Evolutionary conservation across 2,329 filamentous ascomycete species (phyloP).

Genomic region (Colletotrichum abscissum): DNA sequence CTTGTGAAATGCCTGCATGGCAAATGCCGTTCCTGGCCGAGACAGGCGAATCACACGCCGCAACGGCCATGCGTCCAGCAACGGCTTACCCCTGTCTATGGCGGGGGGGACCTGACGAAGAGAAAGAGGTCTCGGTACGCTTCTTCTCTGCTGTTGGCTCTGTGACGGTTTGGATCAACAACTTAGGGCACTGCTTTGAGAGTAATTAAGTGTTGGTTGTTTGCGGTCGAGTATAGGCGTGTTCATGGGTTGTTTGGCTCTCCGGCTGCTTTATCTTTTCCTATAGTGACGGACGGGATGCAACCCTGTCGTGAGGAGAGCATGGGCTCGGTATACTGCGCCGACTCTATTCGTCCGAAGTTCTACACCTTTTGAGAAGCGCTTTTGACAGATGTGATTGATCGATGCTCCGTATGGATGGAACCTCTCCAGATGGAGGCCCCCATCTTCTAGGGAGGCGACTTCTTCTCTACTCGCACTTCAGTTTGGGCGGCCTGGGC

Average conservation of each 20-base stretch:
- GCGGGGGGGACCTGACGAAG: background rate
- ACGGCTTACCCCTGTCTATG: background rate
- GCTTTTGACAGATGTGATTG: background rate
- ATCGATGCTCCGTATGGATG: background rate
- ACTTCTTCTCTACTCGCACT: background rate
- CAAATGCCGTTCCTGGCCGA: conserved; percentile 6
- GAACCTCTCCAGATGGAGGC: background rate
- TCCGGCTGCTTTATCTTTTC: background rate
- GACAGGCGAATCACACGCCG: conserved; percentile 27
- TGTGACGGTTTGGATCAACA: background rate
- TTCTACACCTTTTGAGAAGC: background rate
- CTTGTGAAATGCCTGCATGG: background rate
- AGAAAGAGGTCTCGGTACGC: background rate
- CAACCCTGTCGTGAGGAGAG: background rate
- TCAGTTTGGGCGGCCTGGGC: background rate
- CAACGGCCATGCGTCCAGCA: conserved; percentile 16
- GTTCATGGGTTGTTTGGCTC: background rate
- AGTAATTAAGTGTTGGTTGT: background rate
- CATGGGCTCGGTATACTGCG: background rate
- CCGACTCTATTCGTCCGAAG: conserved; percentile 10
- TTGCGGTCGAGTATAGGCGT: background rate
- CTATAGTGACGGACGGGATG: background rate
- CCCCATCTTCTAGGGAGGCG: background rate
- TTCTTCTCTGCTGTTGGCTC: conserved; percentile 1
- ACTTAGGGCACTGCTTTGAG: background rate